Evolutionary conservation across 1,284 basidiomycete species (phyloP).

Genomic region (Naganishia liquefaciens): DNA sequence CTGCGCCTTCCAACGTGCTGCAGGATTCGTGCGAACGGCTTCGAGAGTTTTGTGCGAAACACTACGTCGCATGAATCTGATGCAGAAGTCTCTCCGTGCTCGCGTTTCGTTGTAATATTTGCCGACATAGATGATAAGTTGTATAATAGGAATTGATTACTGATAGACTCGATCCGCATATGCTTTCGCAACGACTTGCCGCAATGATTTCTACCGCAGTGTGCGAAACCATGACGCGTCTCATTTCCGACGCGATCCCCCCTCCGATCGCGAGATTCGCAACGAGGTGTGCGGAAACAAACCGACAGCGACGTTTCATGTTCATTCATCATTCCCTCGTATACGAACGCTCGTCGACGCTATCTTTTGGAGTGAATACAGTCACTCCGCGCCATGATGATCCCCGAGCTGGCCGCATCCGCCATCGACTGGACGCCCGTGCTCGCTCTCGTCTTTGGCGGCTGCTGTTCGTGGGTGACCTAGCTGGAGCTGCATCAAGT

Average conservation of each 20-base stretch:
- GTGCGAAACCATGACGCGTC: no score
- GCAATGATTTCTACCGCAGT: no score
- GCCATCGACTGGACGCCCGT: slow-evolving; percentile 63
- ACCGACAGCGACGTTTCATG: no score
- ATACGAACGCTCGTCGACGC: no score
- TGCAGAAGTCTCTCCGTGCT: neutral
- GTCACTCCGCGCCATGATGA: no score
- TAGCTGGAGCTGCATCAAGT: no score
- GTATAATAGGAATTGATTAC: neutral
- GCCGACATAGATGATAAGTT: no score
- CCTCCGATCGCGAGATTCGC: no score
- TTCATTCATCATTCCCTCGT: neutral
- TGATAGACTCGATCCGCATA: neutral
- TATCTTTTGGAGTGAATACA: neutral
- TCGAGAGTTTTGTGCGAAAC: slow-evolving; percentile 45
- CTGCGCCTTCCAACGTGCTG: slow-evolving; percentile 46
- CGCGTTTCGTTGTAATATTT: neutral
- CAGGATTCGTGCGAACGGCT: slow-evolving; percentile 46
- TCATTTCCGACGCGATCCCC: no score
- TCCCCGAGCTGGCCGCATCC: slow-evolving; percentile 3
- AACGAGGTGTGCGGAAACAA: no score
- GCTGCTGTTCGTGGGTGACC: slow-evolving; percentile 71
- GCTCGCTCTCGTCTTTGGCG: slow-evolving; percentile 70
- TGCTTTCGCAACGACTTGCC: neutral
- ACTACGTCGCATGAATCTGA: slow-evolving; percentile 32